These are phyloP conservation scores for Suhomyces pyralidae DNA, from an alignment of 805 yeast genomes.

Conservation along the genomic window DNA sequence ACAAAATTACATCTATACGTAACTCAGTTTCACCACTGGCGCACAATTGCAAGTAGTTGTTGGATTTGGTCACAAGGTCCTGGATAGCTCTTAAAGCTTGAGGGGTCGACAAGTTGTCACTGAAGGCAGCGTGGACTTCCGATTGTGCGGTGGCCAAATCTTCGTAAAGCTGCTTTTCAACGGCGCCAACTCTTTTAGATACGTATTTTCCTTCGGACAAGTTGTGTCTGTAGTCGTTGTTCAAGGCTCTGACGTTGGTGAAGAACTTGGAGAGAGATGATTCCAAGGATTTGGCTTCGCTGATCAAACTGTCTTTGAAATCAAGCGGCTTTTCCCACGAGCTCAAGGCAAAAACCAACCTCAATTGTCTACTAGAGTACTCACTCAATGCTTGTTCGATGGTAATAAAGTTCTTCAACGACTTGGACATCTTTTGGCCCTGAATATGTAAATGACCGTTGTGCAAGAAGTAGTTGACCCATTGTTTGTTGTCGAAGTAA, in stretches of 20 bases:
- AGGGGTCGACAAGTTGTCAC: slow-evolving; percentile 86
- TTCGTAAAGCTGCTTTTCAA: slow-evolving; percentile 55
- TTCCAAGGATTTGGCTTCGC: slow-evolving; percentile 77
- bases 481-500: slow-evolving; percentile 79
- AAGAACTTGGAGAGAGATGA: slow-evolving; percentile 77
- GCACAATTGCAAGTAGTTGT: slow-evolving; percentile 61
- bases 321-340: slow-evolving; percentile 93
- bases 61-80: slow-evolving; percentile 68
- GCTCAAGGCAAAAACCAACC: slow-evolving; percentile 86
- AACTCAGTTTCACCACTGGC: slow-evolving; percentile 43
- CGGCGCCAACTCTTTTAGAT: slow-evolving; percentile 56
- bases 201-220: slow-evolving; percentile 47
- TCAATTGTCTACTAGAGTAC: slow-evolving; percentile 75
- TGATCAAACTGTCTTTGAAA: slow-evolving; percentile 76
- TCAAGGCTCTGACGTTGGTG: slow-evolving; percentile 79
- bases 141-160: slow-evolving; percentile 51
- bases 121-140: slow-evolving; percentile 71
- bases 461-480: slow-evolving; percentile 96
- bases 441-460: slow-evolving; percentile 97
- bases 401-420: slow-evolving; percentile 91
- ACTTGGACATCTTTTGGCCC: slow-evolving; percentile 97
- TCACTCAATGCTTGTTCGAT: slow-evolving; percentile 80
- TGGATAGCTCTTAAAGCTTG: slow-evolving; percentile 60
- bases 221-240: slow-evolving; percentile 57
- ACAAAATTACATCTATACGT: slow-evolving; percentile 63